These are phyloP conservation scores for Agrocybe chaxingu DNA, from an alignment of 768 basidiomycete genomes.

Conservation along the genomic window DNA sequence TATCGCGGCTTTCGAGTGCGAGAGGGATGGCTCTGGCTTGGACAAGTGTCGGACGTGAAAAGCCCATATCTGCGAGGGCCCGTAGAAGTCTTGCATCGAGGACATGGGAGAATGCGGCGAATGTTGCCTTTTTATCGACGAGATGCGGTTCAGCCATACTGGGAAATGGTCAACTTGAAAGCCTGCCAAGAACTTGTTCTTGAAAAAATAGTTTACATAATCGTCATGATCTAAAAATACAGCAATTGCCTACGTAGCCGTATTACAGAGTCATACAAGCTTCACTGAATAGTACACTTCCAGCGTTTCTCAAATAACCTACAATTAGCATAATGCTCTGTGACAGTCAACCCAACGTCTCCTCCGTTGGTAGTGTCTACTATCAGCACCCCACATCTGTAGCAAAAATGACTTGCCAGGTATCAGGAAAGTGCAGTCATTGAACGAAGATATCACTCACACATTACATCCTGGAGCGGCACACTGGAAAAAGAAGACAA, in stretches of 20 bases:
- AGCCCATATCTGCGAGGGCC: slow-evolving; percentile 86
- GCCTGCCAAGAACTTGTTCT: too few relatives aligned
- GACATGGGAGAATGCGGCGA: slow-evolving; percentile 66
- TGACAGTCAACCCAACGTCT: slow-evolving; percentile 23
- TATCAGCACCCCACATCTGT: slow-evolving; percentile 42
- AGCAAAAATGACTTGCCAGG: slow-evolving; percentile 12
- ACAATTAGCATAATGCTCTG: slow-evolving; percentile 22
- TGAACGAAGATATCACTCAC: slow-evolving; percentile 14
- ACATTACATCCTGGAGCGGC: slow-evolving; percentile 57
- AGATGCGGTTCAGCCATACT: slow-evolving; percentile 44
- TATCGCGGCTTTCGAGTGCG: slow-evolving; percentile 84
- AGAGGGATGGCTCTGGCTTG: slow-evolving; percentile 91
- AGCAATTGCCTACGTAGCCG: not conserved
- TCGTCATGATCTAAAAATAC: slow-evolving; percentile 19
- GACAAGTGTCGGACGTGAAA: slow-evolving; percentile 88
- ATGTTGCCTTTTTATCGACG: slow-evolving; percentile 46
- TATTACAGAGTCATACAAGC: not conserved
- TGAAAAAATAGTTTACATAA: slow-evolving; percentile 21
- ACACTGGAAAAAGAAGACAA: slow-evolving; percentile 33
- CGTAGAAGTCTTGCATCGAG: slow-evolving; percentile 85
- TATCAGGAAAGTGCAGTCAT: not conserved
- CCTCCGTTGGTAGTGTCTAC: slow-evolving; percentile 27
- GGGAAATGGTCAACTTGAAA: not conserved
- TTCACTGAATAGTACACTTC: slow-evolving; percentile 22
- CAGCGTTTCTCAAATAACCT: slow-evolving; percentile 20